These are phyloP conservation scores for Amaranthus hypochondriacus DNA, from an alignment of 148 eudicot species.

Conservation along the genomic window DNA sequence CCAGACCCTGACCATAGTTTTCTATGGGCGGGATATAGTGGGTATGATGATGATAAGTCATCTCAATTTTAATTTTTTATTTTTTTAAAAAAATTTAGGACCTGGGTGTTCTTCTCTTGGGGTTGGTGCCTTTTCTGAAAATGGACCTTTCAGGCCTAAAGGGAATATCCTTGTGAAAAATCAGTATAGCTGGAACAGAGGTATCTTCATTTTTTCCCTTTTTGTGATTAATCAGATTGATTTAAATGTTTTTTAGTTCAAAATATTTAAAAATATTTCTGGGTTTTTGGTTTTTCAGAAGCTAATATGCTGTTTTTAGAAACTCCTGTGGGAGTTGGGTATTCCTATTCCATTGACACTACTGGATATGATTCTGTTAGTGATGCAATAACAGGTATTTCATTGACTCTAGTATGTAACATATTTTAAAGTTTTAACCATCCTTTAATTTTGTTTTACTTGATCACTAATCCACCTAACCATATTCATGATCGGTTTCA, in stretches of 20 bases:
- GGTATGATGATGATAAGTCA: background rate
- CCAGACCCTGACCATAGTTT: too few relatives aligned
- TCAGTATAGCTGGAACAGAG: conserved; percentile 91
- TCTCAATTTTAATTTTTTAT: conserved; percentile 8
- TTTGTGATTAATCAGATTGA: background rate
- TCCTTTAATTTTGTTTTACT: too few relatives aligned
- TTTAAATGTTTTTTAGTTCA: background rate
- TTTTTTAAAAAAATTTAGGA: conserved; percentile 41
- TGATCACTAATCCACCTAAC: too few relatives aligned
- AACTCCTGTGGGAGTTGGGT: conserved; percentile 96
- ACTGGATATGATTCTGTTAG: conserved; percentile 60
- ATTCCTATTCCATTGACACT: conserved; percentile 67
- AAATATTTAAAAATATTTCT: background rate
- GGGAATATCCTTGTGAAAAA: conserved; percentile 65
- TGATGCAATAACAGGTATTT: conserved; percentile 78
- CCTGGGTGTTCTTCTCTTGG: conserved; percentile 99
- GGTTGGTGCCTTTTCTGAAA: conserved; percentile 98
- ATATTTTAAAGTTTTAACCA: too few relatives aligned
- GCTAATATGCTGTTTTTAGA: conserved; percentile 92
- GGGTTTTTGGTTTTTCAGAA: conserved; percentile 45
- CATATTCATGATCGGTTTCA: too few relatives aligned
- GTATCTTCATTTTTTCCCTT: conserved; percentile 30
- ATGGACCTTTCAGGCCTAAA: conserved; percentile 95
- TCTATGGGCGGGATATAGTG: too few relatives aligned
- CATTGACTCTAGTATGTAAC: too few relatives aligned